These are phyloP conservation scores for Xerocomellus chrysenteron DNA, from an alignment of 768 basidiomycete species.

Conservation along the genomic window DNA sequence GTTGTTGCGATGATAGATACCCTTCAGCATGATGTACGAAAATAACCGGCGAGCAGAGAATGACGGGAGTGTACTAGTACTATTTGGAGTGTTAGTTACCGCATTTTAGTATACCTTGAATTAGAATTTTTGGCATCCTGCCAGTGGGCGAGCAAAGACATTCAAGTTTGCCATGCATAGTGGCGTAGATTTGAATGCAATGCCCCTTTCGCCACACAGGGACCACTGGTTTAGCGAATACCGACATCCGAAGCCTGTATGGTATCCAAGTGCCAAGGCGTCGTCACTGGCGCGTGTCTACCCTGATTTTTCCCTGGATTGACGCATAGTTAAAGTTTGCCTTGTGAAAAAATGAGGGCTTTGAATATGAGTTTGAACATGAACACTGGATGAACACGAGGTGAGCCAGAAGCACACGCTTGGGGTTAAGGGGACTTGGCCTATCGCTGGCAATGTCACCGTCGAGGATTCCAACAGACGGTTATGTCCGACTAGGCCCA, in stretches of 20 bases:
- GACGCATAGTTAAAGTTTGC: constrained; percentile 22
- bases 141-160: not conserved
- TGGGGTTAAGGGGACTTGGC: constrained; percentile 22
- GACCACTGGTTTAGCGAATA: constrained; percentile 17
- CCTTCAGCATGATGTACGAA: constrained; percentile 29
- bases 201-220: constrained; percentile 24
- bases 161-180: not conserved
- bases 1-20: constrained; percentile 36
- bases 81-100: constrained; percentile 30
- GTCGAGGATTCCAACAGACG: not conserved
- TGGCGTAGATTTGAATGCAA: constrained; percentile 13
- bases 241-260: constrained; percentile 8
- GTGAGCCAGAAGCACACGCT: constrained; percentile 28
- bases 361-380: constrained; percentile 7
- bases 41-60: constrained; percentile 26
- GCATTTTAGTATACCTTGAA: constrained; percentile 37
- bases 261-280: constrained; percentile 7
- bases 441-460: not conserved
- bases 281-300: constrained; percentile 13
- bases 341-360: constrained; percentile 9
- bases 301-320: constrained; percentile 21
- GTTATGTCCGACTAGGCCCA: constrained; percentile 3
- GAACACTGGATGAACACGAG: constrained; percentile 22
- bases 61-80: constrained; percentile 34
- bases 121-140: constrained; percentile 31